Conservation (phyloP, 2,329 filamentous ascomycete genomes). For the Diaporthe eres region DNA sequence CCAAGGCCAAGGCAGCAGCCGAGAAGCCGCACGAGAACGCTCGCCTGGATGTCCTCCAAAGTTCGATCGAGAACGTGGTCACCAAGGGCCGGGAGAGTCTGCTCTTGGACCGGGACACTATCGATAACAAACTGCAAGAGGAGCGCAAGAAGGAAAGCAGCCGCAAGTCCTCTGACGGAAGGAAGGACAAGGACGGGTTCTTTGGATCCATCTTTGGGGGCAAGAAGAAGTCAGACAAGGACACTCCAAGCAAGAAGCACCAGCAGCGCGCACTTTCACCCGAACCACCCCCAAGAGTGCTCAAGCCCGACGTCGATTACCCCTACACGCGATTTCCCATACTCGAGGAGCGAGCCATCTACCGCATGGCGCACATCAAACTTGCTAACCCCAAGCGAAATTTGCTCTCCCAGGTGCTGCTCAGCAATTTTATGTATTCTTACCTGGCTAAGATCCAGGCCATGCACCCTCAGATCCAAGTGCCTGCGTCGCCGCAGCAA, state of each 20-base stretch:
- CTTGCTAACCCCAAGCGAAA: constrained; percentile 96
- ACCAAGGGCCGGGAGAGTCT: constrained; percentile 84
- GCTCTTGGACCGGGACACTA: constrained; percentile 82
- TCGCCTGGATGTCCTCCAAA: constrained; percentile 88
- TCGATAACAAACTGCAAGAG: constrained; percentile 80
- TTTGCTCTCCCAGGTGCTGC: constrained; percentile 91
- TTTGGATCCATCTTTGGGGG: constrained; percentile 95
- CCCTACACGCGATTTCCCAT: constrained; percentile 97
- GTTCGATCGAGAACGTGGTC: constrained; percentile 80
- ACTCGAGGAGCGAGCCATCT: constrained; percentile 95
- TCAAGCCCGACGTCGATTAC: constrained; percentile 92
- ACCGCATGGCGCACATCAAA: constrained; percentile 99
- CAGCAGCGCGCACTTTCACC: constrained; percentile 84
- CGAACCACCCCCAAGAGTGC: constrained; percentile 76
- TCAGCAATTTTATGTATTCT: constrained; percentile 99
- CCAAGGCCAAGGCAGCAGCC: constrained; percentile 70
- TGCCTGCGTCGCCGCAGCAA: constrained; percentile 81
- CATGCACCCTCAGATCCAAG: constrained; percentile 96
- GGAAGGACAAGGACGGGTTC: constrained; percentile 94
- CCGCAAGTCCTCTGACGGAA: constrained; percentile 80
- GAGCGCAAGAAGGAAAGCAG: constrained; percentile 86
- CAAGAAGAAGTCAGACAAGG: constrained; percentile 88
- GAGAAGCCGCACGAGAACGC: constrained; percentile 82
- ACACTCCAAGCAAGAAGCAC: constrained; percentile 80
- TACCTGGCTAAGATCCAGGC: constrained; percentile 98